phyloP scores from a whole-genome alignment of 352 stramenopile genomes.

The Phytopythium sindhum region DNA sequence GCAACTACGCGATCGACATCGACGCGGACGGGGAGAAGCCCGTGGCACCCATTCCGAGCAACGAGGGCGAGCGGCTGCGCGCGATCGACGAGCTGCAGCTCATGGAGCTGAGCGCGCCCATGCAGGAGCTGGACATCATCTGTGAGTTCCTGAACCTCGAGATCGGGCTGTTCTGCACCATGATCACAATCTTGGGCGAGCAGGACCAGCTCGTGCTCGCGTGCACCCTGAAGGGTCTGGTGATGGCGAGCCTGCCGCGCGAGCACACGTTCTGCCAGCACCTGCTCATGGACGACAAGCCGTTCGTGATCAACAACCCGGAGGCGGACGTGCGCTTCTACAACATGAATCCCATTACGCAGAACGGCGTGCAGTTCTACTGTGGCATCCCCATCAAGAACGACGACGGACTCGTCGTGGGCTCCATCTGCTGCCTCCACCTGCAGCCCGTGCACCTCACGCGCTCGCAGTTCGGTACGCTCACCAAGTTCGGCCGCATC shows the following conservation, averaged over 20 bases:
- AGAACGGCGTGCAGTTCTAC: slow-evolving; percentile 45
- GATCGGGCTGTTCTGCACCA: slow-evolving; percentile 42
- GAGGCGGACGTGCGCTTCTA: slow-evolving; percentile 53
- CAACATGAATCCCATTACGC: slow-evolving; percentile 35
- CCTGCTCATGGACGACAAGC: slow-evolving; percentile 53
- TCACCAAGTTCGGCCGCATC: slow-evolving; percentile 30
- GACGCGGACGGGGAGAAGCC: slow-evolving; percentile 15
- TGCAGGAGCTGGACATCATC: slow-evolving; percentile 55
- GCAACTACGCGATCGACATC: slow-evolving; percentile 35
- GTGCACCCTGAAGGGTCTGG: slow-evolving; percentile 32
- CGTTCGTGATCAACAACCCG: slow-evolving; percentile 35
- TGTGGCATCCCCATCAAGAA: slow-evolving; percentile 43
- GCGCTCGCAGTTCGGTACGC: slow-evolving; percentile 26
- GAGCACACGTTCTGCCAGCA: slow-evolving; percentile 65
- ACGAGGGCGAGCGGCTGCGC: slow-evolving; percentile 37
- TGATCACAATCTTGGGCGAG: slow-evolving; percentile 57
- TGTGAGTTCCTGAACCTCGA: slow-evolving; percentile 49
- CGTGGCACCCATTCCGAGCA: slow-evolving; percentile 29
- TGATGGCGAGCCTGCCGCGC: slow-evolving; percentile 28
- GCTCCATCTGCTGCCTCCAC: slow-evolving; percentile 33
- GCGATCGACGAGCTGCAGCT: slow-evolving; percentile 35
- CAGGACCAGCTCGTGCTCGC: slow-evolving; percentile 44
- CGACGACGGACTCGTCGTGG: slow-evolving; percentile 24
- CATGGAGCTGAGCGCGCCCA: slow-evolving; percentile 32
- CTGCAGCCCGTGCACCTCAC: slow-evolving; percentile 25